A percentile compares a stretch with the other conserved stretches of the same genome.
phyloP scores from a whole-genome alignment of 352 stramenopile genomes.

The Pythium brachiatum region DNA sequence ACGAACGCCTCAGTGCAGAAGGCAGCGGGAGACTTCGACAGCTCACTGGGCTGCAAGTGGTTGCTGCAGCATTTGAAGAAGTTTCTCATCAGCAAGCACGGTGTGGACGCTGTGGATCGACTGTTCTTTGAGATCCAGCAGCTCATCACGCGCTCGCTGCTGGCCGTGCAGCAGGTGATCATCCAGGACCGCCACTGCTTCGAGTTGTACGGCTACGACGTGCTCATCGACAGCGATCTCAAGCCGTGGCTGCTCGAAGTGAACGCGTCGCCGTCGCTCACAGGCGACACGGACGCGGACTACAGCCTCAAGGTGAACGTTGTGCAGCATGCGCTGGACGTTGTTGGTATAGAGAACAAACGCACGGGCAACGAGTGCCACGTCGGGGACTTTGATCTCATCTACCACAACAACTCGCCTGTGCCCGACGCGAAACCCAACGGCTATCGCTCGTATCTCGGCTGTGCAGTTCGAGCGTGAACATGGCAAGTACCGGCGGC shows the following conservation, averaged over 20 bases:
- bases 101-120: slow-evolving; percentile 47
- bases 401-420: slow-evolving; percentile 48
- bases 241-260: slow-evolving; percentile 88
- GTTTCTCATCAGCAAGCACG: slow-evolving; percentile 66
- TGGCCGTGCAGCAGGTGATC: slow-evolving; percentile 83
- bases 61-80: slow-evolving; percentile 49
- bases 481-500: too few relatives aligned
- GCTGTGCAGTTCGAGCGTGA: slow-evolving; percentile 57
- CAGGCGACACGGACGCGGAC: slow-evolving; percentile 68
- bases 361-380: slow-evolving; percentile 43
- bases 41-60: slow-evolving; percentile 63
- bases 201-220: slow-evolving; percentile 88
- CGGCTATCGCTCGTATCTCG: slow-evolving; percentile 60
- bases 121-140: slow-evolving; percentile 82
- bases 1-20: slow-evolving; percentile 94
- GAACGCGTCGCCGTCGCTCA: slow-evolving; percentile 67
- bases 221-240: slow-evolving; percentile 80
- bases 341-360: slow-evolving; percentile 78
- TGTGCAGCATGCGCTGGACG: slow-evolving; percentile 83
- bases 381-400: slow-evolving; percentile 71
- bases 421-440: slow-evolving; percentile 36
- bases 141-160: slow-evolving; percentile 80
- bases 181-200: slow-evolving; percentile 91
- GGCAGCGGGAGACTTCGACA: slow-evolving; percentile 70
- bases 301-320: slow-evolving; percentile 84